phyloP scores from a whole-genome alignment of 176 grass and related monocot genomes.

The Oryza meridionalis region DNA sequence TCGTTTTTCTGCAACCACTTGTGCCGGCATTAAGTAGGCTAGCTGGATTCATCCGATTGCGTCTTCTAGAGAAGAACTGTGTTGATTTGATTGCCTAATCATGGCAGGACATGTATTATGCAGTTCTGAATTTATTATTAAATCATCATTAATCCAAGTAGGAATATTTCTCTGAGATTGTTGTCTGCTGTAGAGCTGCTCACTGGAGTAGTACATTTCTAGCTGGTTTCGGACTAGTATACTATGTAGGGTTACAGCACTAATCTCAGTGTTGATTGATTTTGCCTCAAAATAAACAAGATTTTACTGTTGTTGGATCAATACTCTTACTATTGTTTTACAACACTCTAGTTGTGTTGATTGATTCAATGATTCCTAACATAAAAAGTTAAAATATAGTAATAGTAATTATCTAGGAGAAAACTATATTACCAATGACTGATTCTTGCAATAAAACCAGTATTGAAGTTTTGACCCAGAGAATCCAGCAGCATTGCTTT shows the following conservation, averaged over 20 bases:
- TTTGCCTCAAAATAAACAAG: background rate
- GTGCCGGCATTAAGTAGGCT: slow-evolving; percentile 29
- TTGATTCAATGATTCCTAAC: background rate
- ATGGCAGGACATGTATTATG: background rate
- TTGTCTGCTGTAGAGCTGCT: background rate
- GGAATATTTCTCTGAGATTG: background rate
- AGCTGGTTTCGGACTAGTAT: background rate
- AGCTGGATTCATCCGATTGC: background rate
- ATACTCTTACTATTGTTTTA: too few relatives aligned
- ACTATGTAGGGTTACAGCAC: background rate
- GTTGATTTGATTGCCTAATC: background rate
- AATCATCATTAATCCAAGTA: too few relatives aligned
- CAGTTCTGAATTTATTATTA: background rate
- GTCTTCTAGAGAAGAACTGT: background rate
- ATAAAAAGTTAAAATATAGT: too few relatives aligned
- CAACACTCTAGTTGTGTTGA: background rate
- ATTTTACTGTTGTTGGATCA: background rate
- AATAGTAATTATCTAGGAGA: too few relatives aligned
- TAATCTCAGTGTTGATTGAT: background rate
- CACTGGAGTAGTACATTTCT: background rate
- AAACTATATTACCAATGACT: too few relatives aligned
- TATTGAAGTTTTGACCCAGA: too few relatives aligned
- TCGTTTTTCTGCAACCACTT: slow-evolving; percentile 24
- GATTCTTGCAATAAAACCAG: too few relatives aligned
- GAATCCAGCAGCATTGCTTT: background rate